Conservation (phyloP, 768 basidiomycete genomes). For the Multifurca ochricompacta region DNA sequence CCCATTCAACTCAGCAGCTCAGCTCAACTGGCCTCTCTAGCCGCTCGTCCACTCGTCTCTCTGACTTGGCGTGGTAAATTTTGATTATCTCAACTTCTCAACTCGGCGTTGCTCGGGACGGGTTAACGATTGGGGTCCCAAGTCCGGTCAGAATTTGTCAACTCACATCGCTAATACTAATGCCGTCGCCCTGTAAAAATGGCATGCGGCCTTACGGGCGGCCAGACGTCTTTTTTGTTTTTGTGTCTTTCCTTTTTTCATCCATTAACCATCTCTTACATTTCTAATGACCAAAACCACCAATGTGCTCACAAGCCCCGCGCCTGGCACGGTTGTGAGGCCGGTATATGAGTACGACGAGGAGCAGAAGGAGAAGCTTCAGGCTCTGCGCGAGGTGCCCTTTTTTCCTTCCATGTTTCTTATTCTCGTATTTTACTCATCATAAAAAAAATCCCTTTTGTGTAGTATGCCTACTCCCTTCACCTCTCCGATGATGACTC, state of each 20-base stretch:
- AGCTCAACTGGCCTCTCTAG: no score
- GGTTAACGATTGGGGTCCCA: background rate
- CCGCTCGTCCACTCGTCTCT: no score
- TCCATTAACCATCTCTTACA: background rate
- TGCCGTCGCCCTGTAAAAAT: constrained; percentile 4
- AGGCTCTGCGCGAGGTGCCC: constrained; percentile 53
- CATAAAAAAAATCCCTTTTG: no score
- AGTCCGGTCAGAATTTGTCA: background rate
- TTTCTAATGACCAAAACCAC: constrained; percentile 35
- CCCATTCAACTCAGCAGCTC: no score
- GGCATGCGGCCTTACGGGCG: background rate
- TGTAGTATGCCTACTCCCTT: constrained; percentile 60
- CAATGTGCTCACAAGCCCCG: constrained; percentile 49
- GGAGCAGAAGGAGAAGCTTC: constrained; percentile 52
- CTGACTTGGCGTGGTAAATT: no score
- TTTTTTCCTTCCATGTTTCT: background rate
- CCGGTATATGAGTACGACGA: constrained; percentile 56
- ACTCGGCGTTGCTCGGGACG: background rate
- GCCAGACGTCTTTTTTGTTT: background rate
- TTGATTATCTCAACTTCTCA: no score
- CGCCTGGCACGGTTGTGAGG: constrained; percentile 41
- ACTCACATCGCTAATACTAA: background rate
- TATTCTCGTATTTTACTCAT: no score
- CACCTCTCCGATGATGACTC: constrained; percentile 58
- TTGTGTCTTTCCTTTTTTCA: background rate